Evolutionary conservation across 2,329 filamentous ascomycete species (phyloP), one percentile per base, ranked within the genome.

Genomic region (Alternaria solani): DNA sequence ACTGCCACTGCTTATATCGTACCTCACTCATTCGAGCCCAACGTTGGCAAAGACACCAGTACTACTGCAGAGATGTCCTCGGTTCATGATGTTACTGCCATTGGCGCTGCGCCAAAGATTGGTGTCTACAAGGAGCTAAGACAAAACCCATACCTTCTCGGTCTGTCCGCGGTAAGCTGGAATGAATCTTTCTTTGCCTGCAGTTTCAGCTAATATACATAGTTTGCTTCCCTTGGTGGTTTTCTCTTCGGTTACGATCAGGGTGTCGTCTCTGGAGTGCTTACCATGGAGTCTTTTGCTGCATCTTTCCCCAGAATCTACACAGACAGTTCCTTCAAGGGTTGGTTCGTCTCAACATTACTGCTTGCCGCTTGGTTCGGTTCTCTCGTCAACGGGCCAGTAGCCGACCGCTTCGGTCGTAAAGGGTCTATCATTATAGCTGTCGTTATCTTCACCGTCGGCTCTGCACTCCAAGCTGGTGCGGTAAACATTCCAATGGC

Each of bases 211-310:
- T 64, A 16, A 63, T 2, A 23, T 18, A 2, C 36, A 0, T n/a
- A 69, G 66, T 69, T 70, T 25, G 65, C 65, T 32, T 69, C 65
- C 1, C 55, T 69, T 12, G 66, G 65, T 39, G 65, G 64, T 2
- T 69, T 70, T 5, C 65, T 70, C 5, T 70, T 69, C 20, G 66
- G 68, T 46, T 69, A 70, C 36, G 66, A 69, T 23, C 66, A 70
- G 39, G 68, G 66, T 14, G 65, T 70, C 2, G 63, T 70, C 1
- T 63, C 58, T 5, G 66, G 67, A 5, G 66, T 70, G 1, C 32
- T 70, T 12, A 69, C 66, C 3, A 70, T 70, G 66, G 67, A 70
- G 55, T 60, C 56, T 7, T 70, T 69, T 26, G 67, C 67, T 14
- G 66, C 64, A 30, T 32, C 59, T 7, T 69, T 70, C n/a, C 67